Conservation (phyloP, 2,329 filamentous ascomycete genomes). For the Fusarium sp. region DNA sequence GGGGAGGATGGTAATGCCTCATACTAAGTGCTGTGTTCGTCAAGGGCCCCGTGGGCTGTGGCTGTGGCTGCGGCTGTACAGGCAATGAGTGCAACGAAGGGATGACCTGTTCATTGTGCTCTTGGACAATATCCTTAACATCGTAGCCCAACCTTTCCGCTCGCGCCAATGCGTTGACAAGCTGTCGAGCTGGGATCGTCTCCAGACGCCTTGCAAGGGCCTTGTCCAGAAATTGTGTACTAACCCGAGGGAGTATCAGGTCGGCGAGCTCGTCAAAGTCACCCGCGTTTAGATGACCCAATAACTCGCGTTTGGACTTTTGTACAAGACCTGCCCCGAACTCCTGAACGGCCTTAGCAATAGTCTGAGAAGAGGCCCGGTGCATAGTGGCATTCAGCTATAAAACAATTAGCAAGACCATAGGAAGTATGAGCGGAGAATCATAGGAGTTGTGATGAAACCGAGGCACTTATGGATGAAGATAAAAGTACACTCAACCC, state of each 20-base stretch:
- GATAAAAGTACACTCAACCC: background rate
- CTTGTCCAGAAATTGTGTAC: constrained; percentile 64
- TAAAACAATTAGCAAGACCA: constrained; percentile 42
- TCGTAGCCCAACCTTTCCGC: constrained; percentile 70
- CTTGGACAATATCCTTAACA: constrained; percentile 61
- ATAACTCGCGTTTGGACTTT: constrained; percentile 56
- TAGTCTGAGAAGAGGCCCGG: constrained; percentile 54
- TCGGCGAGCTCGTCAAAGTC: constrained; percentile 62
- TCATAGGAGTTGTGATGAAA: background rate
- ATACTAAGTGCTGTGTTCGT: constrained; percentile 1
- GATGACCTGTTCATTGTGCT: constrained; percentile 54
- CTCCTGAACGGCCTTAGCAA: constrained; percentile 57
- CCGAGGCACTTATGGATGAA: background rate
- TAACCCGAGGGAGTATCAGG: constrained; percentile 60
- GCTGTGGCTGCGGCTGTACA: constrained; percentile 11
- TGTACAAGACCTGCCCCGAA: constrained; percentile 61
- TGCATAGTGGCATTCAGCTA: constrained; percentile 65
- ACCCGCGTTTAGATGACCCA: constrained; percentile 54
- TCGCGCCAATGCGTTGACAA: constrained; percentile 68
- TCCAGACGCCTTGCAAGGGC: constrained; percentile 64
- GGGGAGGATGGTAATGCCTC: constrained; percentile 7
- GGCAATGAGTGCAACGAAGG: constrained; percentile 45
- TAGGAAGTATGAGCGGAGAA: background rate
- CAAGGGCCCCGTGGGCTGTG: constrained; percentile 1
- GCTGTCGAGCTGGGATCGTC: constrained; percentile 65